Evolutionary conservation across 177 flowering plant species (phyloP).

Genomic region (Vitis hybrid): DNA sequence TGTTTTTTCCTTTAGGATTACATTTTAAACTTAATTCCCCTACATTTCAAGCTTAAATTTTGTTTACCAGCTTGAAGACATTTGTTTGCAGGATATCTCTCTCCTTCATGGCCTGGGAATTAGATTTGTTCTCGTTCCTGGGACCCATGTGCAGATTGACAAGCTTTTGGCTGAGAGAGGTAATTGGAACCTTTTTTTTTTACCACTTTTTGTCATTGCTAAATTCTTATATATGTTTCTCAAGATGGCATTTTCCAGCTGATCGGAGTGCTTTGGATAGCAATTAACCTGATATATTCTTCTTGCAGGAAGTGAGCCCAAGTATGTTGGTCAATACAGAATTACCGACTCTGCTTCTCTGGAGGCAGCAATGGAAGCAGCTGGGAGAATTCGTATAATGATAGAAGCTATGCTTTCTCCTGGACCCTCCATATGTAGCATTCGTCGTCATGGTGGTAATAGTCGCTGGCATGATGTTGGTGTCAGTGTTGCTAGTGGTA

Average conservation of each 20-base stretch:
- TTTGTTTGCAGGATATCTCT: slow-evolving; percentile 78
- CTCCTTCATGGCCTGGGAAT: slow-evolving; percentile 92
- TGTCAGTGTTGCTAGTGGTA: slow-evolving; percentile 94
- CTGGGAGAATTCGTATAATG: slow-evolving; percentile 74
- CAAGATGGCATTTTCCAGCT: not conserved
- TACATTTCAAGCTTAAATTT: too few relatives aligned
- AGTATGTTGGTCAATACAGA: slow-evolving; percentile 81
- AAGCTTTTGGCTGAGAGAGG: slow-evolving; percentile 83
- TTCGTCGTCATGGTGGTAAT: slow-evolving; percentile 91
- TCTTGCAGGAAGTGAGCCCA: slow-evolving; percentile 60
- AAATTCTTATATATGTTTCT: too few relatives aligned
- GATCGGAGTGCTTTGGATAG: not conserved
- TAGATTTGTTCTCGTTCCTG: slow-evolving; percentile 88
- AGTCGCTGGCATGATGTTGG: slow-evolving; percentile 94
- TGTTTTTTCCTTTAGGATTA: too few relatives aligned
- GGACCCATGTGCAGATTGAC: slow-evolving; percentile 88
- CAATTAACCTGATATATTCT: slow-evolving; percentile 4
- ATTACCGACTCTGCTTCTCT: slow-evolving; percentile 80
- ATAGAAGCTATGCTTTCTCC: slow-evolving; percentile 95
- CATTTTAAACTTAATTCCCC: too few relatives aligned
- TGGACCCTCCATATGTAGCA: slow-evolving; percentile 77
- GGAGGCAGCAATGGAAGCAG: slow-evolving; percentile 89
- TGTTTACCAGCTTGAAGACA: not conserved
- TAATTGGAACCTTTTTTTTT: slow-evolving; percentile 13
- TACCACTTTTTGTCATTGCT: not conserved